Evolutionary conservation across 345 rosid species (phyloP).

Genomic region (Hypericum perforatum): DNA sequence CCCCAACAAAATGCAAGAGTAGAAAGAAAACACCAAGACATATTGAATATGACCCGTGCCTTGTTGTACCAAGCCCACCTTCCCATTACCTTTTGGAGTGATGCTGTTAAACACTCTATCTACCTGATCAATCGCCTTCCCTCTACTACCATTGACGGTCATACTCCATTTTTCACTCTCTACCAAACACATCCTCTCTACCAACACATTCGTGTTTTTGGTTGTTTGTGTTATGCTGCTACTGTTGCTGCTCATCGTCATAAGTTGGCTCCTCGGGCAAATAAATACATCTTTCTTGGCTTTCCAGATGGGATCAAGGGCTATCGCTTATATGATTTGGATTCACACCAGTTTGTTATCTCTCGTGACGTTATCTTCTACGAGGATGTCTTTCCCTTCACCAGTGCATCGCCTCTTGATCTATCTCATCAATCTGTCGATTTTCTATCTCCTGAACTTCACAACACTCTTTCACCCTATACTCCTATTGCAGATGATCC

Average conservation of each 20-base stretch:
- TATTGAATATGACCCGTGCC: neutral
- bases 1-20: conserved; percentile 1
- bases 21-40: neutral
- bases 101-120: neutral
- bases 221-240: neutral
- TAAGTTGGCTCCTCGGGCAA: neutral
- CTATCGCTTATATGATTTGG: neutral
- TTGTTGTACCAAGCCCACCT: neutral
- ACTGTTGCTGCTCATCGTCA: neutral
- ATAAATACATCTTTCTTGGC: neutral
- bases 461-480: no score
- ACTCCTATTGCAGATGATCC: no score
- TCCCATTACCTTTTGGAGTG: neutral
- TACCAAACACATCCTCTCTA: neutral
- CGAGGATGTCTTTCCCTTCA: neutral
- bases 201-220: neutral
- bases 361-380: neutral
- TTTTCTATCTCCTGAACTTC: neutral
- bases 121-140: conserved; percentile 4
- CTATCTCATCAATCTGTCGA: neutral
- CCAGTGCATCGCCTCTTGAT: neutral
- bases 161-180: neutral
- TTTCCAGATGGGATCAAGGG: neutral
- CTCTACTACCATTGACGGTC: neutral
- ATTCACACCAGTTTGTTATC: neutral